Evolutionary conservation across 129 eudicot genomes (phyloP).

Genomic region (Tagetes erecta): DNA sequence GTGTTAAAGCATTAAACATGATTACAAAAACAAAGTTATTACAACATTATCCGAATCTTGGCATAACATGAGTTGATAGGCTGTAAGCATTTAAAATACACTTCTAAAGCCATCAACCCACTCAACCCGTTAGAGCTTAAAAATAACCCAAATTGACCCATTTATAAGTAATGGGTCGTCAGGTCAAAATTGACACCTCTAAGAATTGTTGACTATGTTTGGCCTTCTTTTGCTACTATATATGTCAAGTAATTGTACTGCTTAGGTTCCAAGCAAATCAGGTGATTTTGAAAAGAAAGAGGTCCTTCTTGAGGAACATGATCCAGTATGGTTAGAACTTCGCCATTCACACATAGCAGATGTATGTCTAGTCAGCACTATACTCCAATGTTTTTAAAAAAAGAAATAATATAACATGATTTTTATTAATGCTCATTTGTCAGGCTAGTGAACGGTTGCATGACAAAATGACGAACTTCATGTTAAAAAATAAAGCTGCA

Average conservation of each 20-base stretch:
- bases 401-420: conserved; percentile 6
- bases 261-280: conserved; percentile 76
- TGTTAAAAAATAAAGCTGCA: conserved; percentile 85
- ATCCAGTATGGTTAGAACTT: conserved; percentile 94
- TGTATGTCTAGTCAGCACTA: conserved; percentile 46
- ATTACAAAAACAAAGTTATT: conserved; percentile 2
- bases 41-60: background rate
- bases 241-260: conserved; percentile 37
- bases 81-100: background rate
- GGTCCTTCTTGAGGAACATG: conserved; percentile 89
- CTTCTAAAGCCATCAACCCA: background rate
- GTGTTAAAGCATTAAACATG: too few relatives aligned
- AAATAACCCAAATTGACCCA: background rate
- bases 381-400: background rate
- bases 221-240: conserved; percentile 29
- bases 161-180: background rate
- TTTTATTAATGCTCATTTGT: conserved; percentile 38
- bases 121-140: conserved; percentile 9
- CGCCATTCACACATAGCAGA: conserved; percentile 98
- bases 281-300: conserved; percentile 81
- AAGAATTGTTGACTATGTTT: conserved; percentile 2
- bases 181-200: conserved; percentile 3
- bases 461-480: conserved; percentile 86
- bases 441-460: conserved; percentile 96
- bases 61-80: background rate